Evolutionary conservation across 2,329 filamentous ascomycete genomes (phyloP).

Genomic region (Sporothrix euskadiensis): DNA sequence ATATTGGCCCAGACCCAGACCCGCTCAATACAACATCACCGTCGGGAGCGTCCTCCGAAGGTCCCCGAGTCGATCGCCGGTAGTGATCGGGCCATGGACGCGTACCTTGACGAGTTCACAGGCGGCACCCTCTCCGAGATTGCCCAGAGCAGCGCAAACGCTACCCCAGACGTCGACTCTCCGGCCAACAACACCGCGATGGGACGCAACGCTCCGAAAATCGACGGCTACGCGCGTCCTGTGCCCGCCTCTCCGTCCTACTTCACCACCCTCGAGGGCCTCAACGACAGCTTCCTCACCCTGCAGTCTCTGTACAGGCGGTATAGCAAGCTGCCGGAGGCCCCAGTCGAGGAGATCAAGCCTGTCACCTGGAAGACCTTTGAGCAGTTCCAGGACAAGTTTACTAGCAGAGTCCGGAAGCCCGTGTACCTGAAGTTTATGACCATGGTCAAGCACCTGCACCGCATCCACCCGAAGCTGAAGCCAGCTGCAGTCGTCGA

Average conservation of each 20-base stretch:
- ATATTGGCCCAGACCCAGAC: conserved; percentile 13
- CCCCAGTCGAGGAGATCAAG: conserved; percentile 65
- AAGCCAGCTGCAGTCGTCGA: conserved; percentile 68
- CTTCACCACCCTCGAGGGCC: conserved; percentile 81
- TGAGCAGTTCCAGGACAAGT: conserved; percentile 68
- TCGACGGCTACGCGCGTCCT: conserved; percentile 62
- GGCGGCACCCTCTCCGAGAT: background rate
- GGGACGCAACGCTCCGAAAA: background rate
- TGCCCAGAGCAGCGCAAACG: background rate
- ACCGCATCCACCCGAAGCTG: conserved; percentile 78
- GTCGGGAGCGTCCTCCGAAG: background rate
- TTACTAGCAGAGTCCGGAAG: conserved; percentile 71
- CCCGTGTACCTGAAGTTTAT: conserved; percentile 79
- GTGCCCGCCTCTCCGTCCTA: conserved; percentile 89
- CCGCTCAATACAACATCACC: conserved; percentile 16
- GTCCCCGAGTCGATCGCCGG: background rate
- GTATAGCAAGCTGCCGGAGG: conserved; percentile 70
- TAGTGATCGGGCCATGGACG: background rate
- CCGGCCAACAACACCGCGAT: background rate
- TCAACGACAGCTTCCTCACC: conserved; percentile 79
- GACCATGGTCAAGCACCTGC: conserved; percentile 73
- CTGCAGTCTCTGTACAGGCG: conserved; percentile 71
- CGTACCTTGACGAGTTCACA: background rate
- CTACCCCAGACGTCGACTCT: background rate
- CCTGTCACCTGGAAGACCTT: conserved; percentile 79